These are phyloP conservation scores for Mortierella claussenii DNA, from an alignment of 192 early-diverging fungal genomes.

Conservation along the genomic window DNA sequence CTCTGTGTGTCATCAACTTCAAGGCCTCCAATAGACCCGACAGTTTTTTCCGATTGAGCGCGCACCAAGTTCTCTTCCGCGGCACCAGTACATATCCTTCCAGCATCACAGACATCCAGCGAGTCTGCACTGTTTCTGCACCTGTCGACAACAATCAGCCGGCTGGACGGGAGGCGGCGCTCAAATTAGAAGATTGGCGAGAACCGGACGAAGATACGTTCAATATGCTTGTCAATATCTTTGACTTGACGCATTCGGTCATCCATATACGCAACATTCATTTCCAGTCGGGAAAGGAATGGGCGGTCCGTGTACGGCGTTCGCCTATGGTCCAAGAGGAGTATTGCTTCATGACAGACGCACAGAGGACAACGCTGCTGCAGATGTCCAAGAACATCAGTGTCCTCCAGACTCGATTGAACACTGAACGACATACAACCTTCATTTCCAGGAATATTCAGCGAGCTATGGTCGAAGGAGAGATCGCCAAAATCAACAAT, in stretches of 20 bases:
- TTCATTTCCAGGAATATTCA: neutral
- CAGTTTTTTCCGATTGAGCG: slow-evolving; percentile 17
- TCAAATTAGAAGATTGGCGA: neutral
- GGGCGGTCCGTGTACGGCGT: neutral
- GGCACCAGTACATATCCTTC: neutral
- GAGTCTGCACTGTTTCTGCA: slow-evolving; percentile 5
- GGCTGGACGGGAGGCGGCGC: neutral
- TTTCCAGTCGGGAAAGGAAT: neutral
- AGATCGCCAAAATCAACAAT: neutral
- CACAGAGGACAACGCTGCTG: neutral
- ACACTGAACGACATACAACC: neutral
- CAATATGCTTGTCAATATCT: slow-evolving; percentile 5
- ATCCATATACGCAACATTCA: slow-evolving; percentile 17
- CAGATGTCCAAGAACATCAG: slow-evolving; percentile 12
- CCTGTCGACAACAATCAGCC: slow-evolving; percentile 5
- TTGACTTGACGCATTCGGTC: neutral
- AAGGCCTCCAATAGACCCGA: slow-evolving; percentile 25
- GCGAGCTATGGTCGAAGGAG: neutral
- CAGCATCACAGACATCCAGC: slow-evolving; percentile 14
- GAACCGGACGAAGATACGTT: neutral
- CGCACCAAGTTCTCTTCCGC: slow-evolving; percentile 7
- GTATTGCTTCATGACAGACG: neutral
- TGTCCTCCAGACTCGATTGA: neutral
- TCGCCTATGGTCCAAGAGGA: too few relatives aligned
- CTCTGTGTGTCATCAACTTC: slow-evolving; percentile 47